Conservation (phyloP, 208 protist genomes). For the Acanthamoeba lenticulata region DNA sequence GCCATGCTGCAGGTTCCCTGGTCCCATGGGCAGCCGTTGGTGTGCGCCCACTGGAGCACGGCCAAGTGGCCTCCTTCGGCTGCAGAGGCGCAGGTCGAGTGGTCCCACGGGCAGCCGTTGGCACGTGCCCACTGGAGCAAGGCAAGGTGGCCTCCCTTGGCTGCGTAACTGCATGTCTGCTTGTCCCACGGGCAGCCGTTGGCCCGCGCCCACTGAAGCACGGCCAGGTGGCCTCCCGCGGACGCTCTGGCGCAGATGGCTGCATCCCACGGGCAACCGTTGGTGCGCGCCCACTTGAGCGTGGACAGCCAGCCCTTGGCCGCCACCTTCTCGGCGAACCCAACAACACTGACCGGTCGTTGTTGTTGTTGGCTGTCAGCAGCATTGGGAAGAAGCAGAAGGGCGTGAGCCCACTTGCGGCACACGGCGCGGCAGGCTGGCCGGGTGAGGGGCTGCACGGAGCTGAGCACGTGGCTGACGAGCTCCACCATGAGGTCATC, state of each 20-base stretch:
- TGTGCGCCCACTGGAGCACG: not conserved
- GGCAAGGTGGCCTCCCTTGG: not conserved
- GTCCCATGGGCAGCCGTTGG: not conserved
- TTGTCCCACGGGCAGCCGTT: not conserved
- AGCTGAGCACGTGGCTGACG: too few relatives aligned
- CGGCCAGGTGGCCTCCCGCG: not conserved
- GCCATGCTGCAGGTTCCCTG: not conserved
- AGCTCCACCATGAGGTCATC: too few relatives aligned
- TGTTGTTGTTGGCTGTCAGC: too few relatives aligned
- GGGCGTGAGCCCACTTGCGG: too few relatives aligned
- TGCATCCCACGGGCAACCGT: not conserved
- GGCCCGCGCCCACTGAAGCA: not conserved
- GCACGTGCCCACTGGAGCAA: constrained; percentile 20
- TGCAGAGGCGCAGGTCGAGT: not conserved
- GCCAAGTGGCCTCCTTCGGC: constrained; percentile 1
- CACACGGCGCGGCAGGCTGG: too few relatives aligned
- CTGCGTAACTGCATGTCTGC: not conserved
- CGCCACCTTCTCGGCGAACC: too few relatives aligned
- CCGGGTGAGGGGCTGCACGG: too few relatives aligned
- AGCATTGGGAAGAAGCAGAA: too few relatives aligned
- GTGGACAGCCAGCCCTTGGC: too few relatives aligned
- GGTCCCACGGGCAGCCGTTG: not conserved
- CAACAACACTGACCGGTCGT: too few relatives aligned
- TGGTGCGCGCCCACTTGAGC: not conserved
- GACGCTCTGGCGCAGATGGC: not conserved